Evolutionary conservation across 129 eudicot genomes (phyloP), one percentile per base, ranked within the genome.

Genomic region (Centrapalus pauciflorus): DNA sequence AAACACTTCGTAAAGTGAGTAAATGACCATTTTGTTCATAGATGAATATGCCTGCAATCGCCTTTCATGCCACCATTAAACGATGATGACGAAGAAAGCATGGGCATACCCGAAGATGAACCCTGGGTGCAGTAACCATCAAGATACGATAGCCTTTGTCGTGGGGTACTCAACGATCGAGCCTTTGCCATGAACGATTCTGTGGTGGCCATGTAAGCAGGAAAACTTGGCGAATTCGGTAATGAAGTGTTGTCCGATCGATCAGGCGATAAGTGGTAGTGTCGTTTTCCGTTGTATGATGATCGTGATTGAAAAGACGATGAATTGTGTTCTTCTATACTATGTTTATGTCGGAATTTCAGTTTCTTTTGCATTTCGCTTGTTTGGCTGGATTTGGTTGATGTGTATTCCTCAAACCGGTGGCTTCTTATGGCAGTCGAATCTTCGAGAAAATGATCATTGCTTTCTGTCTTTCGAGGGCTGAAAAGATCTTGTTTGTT

Each of bases 171-270:
- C 35, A 82, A 54, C 0, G 98, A 92, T 55, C 95, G 71, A 30
- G 79, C 78, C 74, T 88, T 92, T 48, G 89, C 96, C 95, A 81
- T 88, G 7, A 95, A 88, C 16, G 98, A 92, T 84, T 88, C 84
- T 0, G 98, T 92, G 12, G 87, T 76, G 17, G 90, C 95, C 98
- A 92, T 92, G 73, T 92, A 92, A 12, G 88, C 51, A 1, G 96
- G 98, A 54, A 81, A 92, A 35, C 48, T 46, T 0, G 87, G 87
- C 19, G 88, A 87, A 28, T 68, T 76, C 8, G 85, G 88, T 59
- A 80, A 57, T 7, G 87, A 80, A 21, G 49, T 63, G 63, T 83
- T 85, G 3, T 84, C 88, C 19, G 77, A 62, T 11, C 28, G 75
- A 48, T 82, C 80, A 0, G 72, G 77, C 10, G 73, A 74, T 66